phyloP scores from a whole-genome alignment of 306 rosid genomes.

The Corylus heterophylla region DNA sequence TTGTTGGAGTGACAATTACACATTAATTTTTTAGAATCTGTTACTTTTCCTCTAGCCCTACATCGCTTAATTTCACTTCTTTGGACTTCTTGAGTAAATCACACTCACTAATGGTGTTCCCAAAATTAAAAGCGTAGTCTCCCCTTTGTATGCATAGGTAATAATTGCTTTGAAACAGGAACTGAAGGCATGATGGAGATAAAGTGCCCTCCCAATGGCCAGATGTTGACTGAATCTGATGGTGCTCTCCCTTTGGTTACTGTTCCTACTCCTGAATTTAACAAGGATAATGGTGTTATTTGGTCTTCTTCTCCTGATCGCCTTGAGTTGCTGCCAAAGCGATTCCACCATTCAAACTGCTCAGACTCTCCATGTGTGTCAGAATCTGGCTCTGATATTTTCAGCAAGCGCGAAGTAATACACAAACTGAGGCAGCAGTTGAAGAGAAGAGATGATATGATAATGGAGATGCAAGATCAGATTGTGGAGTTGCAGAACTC shows the following conservation, averaged over 20 bases:
- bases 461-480: slow-evolving; percentile 97
- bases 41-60: slow-evolving; percentile 1
- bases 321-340: slow-evolving; percentile 82
- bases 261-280: slow-evolving; percentile 68
- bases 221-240: slow-evolving; percentile 55
- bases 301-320: slow-evolving; percentile 92
- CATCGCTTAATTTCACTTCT: neutral
- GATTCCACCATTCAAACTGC: slow-evolving; percentile 80
- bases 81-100: neutral
- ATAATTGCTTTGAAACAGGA: slow-evolving; percentile 46
- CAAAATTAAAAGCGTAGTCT: neutral
- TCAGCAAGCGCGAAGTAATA: slow-evolving; percentile 88
- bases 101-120: neutral
- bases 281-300: slow-evolving; percentile 73
- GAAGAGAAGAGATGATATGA: slow-evolving; percentile 94
- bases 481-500: slow-evolving; percentile 75
- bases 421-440: slow-evolving; percentile 90
- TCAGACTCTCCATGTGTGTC: slow-evolving; percentile 95
- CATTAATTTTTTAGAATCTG: neutral
- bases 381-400: slow-evolving; percentile 93
- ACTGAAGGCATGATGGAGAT: slow-evolving; percentile 52
- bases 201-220: slow-evolving; percentile 63
- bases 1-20: neutral
- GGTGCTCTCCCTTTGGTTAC: slow-evolving; percentile 77
- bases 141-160: slow-evolving; percentile 7